Percentiles rank a stretch among this genome's conserved stretches.
Conservation (phyloP, 1,284 basidiomycete genomes). For the Ustilago cynodontis region DNA sequence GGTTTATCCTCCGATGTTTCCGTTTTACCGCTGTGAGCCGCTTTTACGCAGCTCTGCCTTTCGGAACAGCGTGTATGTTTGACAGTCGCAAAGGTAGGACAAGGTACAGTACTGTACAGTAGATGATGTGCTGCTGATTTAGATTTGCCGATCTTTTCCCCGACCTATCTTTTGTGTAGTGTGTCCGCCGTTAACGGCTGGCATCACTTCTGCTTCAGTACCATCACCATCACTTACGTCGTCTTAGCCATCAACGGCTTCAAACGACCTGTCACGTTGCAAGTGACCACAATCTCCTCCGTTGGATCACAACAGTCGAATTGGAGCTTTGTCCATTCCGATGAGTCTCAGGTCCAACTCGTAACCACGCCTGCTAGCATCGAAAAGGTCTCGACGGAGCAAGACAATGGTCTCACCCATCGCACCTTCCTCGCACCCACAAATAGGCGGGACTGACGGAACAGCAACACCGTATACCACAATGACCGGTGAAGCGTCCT, state of each 20-base stretch:
- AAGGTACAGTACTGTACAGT: too few species aligned
- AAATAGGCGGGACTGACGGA: neutral
- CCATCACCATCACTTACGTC: conserved; percentile 8
- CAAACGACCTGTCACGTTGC: too few species aligned
- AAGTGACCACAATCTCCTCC: too few species aligned
- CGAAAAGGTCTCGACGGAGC: too few species aligned
- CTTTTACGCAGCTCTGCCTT: neutral
- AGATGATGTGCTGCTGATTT: too few species aligned
- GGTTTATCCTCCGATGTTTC: neutral
- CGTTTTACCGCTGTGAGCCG: neutral
- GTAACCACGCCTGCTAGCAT: too few species aligned
- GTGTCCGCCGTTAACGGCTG: too few species aligned
- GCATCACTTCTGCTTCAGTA: neutral
- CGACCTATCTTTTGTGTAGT: neutral
- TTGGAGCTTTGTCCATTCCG: too few species aligned
- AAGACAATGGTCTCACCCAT: neutral
- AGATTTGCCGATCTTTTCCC: conserved; percentile 1
- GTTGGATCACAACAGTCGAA: too few species aligned
- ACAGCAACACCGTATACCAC: conserved; percentile 18
- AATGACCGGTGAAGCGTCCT: conserved; percentile 27
- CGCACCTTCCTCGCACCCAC: neutral
- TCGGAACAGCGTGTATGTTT: neutral
- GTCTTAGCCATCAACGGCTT: too few species aligned
- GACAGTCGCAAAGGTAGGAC: too few species aligned
- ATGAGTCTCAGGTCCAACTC: too few species aligned